phyloP scores from a whole-genome alignment of 2,329 filamentous ascomycete genomes.

The Camillea tinctor region DNA sequence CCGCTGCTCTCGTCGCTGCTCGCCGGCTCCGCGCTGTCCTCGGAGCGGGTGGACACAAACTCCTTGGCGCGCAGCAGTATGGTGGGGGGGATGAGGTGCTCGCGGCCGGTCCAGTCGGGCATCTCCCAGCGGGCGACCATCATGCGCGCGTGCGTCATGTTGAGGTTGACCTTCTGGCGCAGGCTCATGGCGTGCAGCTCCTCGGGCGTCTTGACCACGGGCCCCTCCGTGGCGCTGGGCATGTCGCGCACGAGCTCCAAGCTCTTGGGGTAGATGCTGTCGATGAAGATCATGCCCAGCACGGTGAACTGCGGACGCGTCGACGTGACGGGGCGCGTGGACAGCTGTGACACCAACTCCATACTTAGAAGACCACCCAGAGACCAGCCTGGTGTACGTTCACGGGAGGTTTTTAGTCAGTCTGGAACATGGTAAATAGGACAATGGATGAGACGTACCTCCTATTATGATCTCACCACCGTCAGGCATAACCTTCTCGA shows the following conservation, averaged over 20 bases:
- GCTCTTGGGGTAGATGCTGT: constrained; percentile 43
- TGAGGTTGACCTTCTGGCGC: constrained; percentile 31
- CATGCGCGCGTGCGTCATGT: constrained; percentile 33
- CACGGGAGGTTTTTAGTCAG: not conserved
- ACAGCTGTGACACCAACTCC: constrained; percentile 47
- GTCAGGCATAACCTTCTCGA: constrained; percentile 39
- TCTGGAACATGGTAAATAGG: not conserved
- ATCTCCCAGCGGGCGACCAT: constrained; percentile 29
- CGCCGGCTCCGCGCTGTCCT: not conserved
- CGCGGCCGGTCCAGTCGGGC: constrained; percentile 21
- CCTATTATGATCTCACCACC: constrained; percentile 48
- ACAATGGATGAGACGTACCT: constrained; percentile 29
- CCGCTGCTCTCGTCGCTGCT: not conserved
- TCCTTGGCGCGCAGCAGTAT: constrained; percentile 47
- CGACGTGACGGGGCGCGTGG: constrained; percentile 28
- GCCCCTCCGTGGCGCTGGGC: constrained; percentile 21
- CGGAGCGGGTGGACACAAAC: constrained; percentile 23
- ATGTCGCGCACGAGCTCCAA: constrained; percentile 15
- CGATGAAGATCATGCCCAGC: constrained; percentile 52
- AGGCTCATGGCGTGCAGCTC: constrained; percentile 30
- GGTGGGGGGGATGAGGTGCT: constrained; percentile 36
- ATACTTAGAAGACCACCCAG: constrained; percentile 52
- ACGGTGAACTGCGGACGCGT: constrained; percentile 35
- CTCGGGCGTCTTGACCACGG: constrained; percentile 24
- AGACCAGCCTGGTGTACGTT: constrained; percentile 44